Base-by-base conservation (phyloP, 352 stramenopile genomes). In the Phytophthora kernoviae region DNA sequence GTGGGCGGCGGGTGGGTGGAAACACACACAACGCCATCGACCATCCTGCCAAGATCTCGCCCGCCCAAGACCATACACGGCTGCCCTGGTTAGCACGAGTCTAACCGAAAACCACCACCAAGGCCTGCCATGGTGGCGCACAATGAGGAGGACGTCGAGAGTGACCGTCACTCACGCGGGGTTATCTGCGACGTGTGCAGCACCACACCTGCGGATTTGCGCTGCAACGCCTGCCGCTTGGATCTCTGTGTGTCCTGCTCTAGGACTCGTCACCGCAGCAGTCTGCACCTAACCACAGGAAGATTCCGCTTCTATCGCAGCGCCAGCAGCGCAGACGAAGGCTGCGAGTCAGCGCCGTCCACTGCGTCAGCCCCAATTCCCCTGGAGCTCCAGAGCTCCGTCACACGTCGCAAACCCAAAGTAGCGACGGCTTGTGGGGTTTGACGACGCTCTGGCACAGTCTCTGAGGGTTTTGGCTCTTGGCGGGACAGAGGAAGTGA, bases 391-490 rank as follows among this genome's bases (percentile, higher is more conserved):
- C 58, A 8, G 46, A 68, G 41, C 32, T 64, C 36, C 64, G 53
- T 0, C 41, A 9, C 12, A 48, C 49, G 15, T 43, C 62, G 18
- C 46, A 64, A 17, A 55, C 43, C 42, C 20, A 10, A 37, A 30
- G 10, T 30, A 22, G 15, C 27, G 75, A 87, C 52, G 58, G 63
- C 10, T 65, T 68, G 17, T 64, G 58, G 24, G 53, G 15, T 72
- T 70, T 24, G 64, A 79, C n/a, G 55, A 74, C 54, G 63, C 68
- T 2, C 58, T 87, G 24, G 66, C 68, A 45, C 67, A 79, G 51
- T 85, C 77, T 24, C 65, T 91, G 3, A 71, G 70, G 10, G 76
- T 78, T 34, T 45, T 91, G 14, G 67, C 73, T 8, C 75, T 88
- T 30, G 20, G 59, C 17, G 9, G 24, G 24, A 42, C 61, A 15